Evolutionary conservation across 2,329 filamentous ascomycete species (phyloP).

Genomic region (Diplodia sapinea): DNA sequence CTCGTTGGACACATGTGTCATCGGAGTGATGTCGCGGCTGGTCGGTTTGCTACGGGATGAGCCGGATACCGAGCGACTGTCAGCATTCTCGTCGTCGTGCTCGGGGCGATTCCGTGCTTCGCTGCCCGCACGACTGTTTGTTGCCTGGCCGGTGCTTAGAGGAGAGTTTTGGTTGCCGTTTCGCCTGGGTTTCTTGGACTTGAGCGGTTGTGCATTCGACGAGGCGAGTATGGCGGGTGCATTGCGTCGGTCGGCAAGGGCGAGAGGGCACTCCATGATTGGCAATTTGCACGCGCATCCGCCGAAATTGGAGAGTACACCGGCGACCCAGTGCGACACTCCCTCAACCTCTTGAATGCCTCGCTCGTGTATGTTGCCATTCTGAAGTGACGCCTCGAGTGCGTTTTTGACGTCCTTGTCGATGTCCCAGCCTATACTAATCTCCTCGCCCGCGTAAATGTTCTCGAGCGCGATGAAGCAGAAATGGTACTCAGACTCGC

Average conservation of each 20-base stretch:
- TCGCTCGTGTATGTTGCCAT: conserved; percentile 64
- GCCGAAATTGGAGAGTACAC: conserved; percentile 76
- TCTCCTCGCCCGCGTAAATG: conserved; percentile 74
- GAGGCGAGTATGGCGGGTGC: conserved; percentile 33
- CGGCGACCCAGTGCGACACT: conserved; percentile 69
- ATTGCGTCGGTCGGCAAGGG: conserved; percentile 44
- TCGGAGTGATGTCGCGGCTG: conserved; percentile 68
- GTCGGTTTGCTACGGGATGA: conserved; percentile 58
- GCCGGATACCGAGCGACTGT: conserved; percentile 63
- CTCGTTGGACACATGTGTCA: conserved; percentile 57
- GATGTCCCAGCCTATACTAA: conserved; percentile 68
- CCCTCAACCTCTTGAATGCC: conserved; percentile 67
- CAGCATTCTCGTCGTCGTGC: conserved; percentile 62
- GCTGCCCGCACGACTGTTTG: conserved; percentile 65
- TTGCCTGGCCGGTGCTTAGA: conserved; percentile 57
- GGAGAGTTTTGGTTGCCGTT: conserved; percentile 57
- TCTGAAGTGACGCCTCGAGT: conserved; percentile 65
- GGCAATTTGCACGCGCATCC: conserved; percentile 73
- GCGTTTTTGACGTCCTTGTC: conserved; percentile 57
- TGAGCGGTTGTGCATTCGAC: conserved; percentile 47
- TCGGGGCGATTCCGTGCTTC: conserved; percentile 58
- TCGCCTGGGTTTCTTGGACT: conserved; percentile 56
- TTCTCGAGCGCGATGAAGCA: conserved; percentile 85
- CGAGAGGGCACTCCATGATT: conserved; percentile 42
- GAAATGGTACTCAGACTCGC: conserved; percentile 74